Evolutionary conservation across 2,329 filamentous ascomycete species (phyloP).

Genomic region (Rhynchosporium secalis): DNA sequence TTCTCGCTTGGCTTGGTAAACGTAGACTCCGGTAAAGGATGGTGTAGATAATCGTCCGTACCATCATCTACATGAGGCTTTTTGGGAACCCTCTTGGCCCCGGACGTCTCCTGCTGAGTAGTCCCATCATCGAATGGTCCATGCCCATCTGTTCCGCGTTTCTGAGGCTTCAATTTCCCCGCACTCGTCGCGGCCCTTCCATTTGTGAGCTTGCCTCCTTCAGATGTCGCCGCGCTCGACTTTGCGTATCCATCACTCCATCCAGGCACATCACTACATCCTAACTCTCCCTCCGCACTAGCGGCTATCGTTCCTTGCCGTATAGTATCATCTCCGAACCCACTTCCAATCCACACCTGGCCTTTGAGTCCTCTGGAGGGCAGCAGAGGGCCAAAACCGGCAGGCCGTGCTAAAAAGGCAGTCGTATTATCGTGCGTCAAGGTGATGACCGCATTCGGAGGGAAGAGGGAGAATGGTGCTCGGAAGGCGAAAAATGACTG

Average conservation of each 20-base stretch:
- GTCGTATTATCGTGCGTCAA: constrained; percentile 98
- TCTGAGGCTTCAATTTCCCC: constrained; percentile 45
- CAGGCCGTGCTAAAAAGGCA: constrained; percentile 89
- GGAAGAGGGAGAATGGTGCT: constrained; percentile 83
- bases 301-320: constrained; percentile 54
- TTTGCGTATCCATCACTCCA: constrained; percentile 68
- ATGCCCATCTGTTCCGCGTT: constrained; percentile 40
- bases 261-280: constrained; percentile 90
- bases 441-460: constrained; percentile 92
- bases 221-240: constrained; percentile 30
- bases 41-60: constrained; percentile 81
- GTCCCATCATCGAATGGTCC: constrained; percentile 30
- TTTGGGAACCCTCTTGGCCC: constrained; percentile 27
- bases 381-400: constrained; percentile 84
- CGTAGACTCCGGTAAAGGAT: constrained; percentile 45
- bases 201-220: constrained; percentile 28
- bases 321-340: constrained; percentile 79
- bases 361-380: constrained; percentile 78
- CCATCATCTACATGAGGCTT: constrained; percentile 60
- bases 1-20: constrained; percentile 38
- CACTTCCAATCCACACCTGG: constrained; percentile 89
- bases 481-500: constrained; percentile 68
- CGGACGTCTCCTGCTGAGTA: constrained; percentile 29
- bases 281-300: constrained; percentile 76
- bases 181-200: constrained; percentile 36